Evolutionary conservation across 805 yeast genomes (phyloP).

Genomic region (Debaryomyces maramus): DNA sequence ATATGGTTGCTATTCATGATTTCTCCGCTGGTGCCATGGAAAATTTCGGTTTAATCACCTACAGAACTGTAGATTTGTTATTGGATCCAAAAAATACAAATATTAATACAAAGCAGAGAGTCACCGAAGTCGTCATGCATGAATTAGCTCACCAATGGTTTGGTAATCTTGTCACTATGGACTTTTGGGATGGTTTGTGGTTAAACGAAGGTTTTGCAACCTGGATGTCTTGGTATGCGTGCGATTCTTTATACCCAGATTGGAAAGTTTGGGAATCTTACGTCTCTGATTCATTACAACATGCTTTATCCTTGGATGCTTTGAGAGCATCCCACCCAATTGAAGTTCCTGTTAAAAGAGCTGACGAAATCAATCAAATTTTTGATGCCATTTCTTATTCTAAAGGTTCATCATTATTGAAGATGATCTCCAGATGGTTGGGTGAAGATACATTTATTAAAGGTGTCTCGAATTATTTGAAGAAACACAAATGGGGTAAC

Average conservation of each 20-base stretch:
- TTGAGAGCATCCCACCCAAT: conserved; percentile 84
- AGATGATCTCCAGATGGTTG: conserved; percentile 78
- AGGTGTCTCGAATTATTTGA: conserved; percentile 77
- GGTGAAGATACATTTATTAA: conserved; percentile 75
- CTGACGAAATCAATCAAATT: conserved; percentile 79
- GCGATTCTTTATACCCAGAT: conserved; percentile 73
- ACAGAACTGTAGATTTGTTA: conserved; percentile 72
- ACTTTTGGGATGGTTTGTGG: conserved; percentile 92
- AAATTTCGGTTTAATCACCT: conserved; percentile 79
- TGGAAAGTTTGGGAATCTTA: conserved; percentile 88
- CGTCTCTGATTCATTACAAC: conserved; percentile 73
- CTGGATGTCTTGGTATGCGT: conserved; percentile 87
- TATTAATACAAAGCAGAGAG: conserved; percentile 64
- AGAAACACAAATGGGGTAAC: conserved; percentile 74
- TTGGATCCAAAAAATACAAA: conserved; percentile 71
- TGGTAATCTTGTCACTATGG: conserved; percentile 88
- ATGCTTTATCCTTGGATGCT: conserved; percentile 73
- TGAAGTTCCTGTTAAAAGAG: conserved; percentile 77
- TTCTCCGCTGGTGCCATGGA: conserved; percentile 91
- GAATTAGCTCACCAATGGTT: conserved; percentile 93
- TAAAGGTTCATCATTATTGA: conserved; percentile 76
- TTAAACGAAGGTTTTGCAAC: conserved; percentile 88
- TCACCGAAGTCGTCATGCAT: conserved; percentile 84
- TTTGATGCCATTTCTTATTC: conserved; percentile 83
- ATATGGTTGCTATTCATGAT: conserved; percentile 80